phyloP scores from a whole-genome alignment of 768 basidiomycete genomes.

The Daedaleopsis sinensis region DNA sequence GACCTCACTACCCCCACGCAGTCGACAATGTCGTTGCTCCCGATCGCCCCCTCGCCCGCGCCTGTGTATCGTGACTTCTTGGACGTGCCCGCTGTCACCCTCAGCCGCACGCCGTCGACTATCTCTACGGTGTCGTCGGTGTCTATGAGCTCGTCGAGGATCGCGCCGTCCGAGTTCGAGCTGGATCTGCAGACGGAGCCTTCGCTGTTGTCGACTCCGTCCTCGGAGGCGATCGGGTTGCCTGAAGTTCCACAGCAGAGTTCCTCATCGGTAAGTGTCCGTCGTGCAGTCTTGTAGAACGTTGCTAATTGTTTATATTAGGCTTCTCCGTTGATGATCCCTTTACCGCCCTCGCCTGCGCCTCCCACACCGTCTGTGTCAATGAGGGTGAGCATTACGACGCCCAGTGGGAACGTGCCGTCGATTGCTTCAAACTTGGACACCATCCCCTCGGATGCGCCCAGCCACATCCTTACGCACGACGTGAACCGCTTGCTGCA shows the following conservation, averaged over 20 bases:
- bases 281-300: slow-evolving; percentile 31
- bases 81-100: slow-evolving; percentile 7
- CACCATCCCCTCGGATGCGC: slow-evolving; percentile 45
- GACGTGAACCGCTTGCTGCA: slow-evolving; percentile 55
- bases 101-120: slow-evolving; percentile 32
- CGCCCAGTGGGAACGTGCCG: slow-evolving; percentile 49
- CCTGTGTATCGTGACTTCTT: slow-evolving; percentile 21
- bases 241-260: not conserved
- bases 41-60: slow-evolving; percentile 34
- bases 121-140: slow-evolving; percentile 35
- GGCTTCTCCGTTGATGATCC: slow-evolving; percentile 35
- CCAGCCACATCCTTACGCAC: slow-evolving; percentile 50
- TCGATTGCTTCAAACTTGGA: slow-evolving; percentile 50
- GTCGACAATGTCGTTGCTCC: slow-evolving; percentile 34
- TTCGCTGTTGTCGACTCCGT: slow-evolving; percentile 54
- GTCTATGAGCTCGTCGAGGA: slow-evolving; percentile 34
- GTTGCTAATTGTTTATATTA: slow-evolving; percentile 13
- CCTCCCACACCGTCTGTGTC: slow-evolving; percentile 41
- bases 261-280: slow-evolving; percentile 6
- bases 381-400: slow-evolving; percentile 51
- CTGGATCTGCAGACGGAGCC: slow-evolving; percentile 56
- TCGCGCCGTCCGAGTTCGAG: slow-evolving; percentile 26
- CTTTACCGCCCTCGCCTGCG: slow-evolving; percentile 38
- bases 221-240: slow-evolving; percentile 22
- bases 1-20: slow-evolving; percentile 31